Conservation (phyloP, 1,284 basidiomycete species). For the Amylostereum chailletii region DNA sequence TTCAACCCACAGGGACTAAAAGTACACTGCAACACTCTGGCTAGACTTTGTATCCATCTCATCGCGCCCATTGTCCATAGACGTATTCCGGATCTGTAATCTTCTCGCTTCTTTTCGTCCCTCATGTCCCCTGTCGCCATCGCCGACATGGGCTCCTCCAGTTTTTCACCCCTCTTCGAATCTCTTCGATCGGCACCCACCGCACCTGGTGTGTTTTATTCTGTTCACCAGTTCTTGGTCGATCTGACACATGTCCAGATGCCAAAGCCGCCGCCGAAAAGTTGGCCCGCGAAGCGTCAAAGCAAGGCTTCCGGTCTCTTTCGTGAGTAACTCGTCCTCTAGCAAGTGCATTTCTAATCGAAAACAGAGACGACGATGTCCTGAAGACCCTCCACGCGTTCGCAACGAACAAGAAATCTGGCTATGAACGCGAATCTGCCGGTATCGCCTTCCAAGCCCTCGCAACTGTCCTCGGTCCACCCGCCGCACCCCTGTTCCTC, state of each 20-base stretch:
- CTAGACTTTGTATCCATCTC: slow-evolving; percentile 10
- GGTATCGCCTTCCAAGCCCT: slow-evolving; percentile 81
- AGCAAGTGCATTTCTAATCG: slow-evolving; percentile 9
- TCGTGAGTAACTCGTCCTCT: slow-evolving; percentile 34
- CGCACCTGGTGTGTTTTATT: slow-evolving; percentile 46
- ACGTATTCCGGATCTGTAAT: slow-evolving; percentile 3
- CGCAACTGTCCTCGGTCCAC: slow-evolving; percentile 62
- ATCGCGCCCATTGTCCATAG: slow-evolving; percentile 7
- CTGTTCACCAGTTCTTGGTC: background rate
- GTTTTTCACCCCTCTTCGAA: slow-evolving; percentile 49
- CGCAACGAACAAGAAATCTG: slow-evolving; percentile 84
- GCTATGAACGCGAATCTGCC: slow-evolving; percentile 88
- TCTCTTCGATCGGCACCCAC: slow-evolving; percentile 63
- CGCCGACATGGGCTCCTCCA: slow-evolving; percentile 31
- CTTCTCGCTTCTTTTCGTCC: background rate
- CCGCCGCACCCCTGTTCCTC: slow-evolving; percentile 78
- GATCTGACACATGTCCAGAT: slow-evolving; percentile 33
- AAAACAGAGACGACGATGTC: slow-evolving; percentile 49
- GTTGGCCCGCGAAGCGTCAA: slow-evolving; percentile 62
- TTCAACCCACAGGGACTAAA: background rate
- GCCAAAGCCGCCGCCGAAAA: slow-evolving; percentile 75
- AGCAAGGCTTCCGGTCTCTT: slow-evolving; percentile 52
- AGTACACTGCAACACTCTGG: background rate
- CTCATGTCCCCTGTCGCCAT: slow-evolving; percentile 50
- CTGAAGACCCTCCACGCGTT: slow-evolving; percentile 62